Base-by-base conservation (phyloP, 2,329 filamentous ascomycete species). In the Aspergillus phoenicis region DNA sequence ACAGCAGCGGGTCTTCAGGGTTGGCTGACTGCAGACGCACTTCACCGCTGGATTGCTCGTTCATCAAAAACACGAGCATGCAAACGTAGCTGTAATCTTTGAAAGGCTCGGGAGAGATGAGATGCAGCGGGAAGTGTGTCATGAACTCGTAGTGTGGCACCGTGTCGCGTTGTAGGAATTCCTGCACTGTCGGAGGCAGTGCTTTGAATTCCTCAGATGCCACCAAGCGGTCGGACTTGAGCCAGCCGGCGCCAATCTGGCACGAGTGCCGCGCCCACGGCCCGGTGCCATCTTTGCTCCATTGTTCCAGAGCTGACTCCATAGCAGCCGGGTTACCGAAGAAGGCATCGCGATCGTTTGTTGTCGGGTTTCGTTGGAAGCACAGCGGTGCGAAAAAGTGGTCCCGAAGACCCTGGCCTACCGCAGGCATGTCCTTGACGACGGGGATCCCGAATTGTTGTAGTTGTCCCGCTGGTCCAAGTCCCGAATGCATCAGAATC, bases 131-230 rank as follows among this genome's bases (percentile, higher is more conserved):
- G 59, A 81, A 76, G 60, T 83, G 81, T 1, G 77, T 81, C 8
- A 82, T 58, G 15, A 88, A 70, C 65, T 89, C 87, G 64, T 81
- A 87, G 52, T 84, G 80, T 0, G 87, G 87, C 2, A 88, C 78
- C 0, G 82, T 85, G 13, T 80, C 75, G 20, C 77, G 76, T 47
- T 68, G 70, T 1, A 89, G 69, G 62, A 79, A 82, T 0, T 73
- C 69, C 65, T 83, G 79, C 8, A 80, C 75, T 0, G 75, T 58
- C 0, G 64, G 57, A 0, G 84, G 80, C 0, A 89, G 75, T 1
- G 72, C 78, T 43, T 80, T 71, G 68, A 85, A 87, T 66, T 88
- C 83, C 0, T 76, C 64, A 0, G 76, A 78, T 0, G 70, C 58
- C 1, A 73, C 67, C 2, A 86, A 67, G 1, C 66, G 64, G 5